Percentiles rank a stretch among this genome's conserved stretches.
Evolutionary conservation across 2,329 filamentous ascomycete species (phyloP).

Genomic region (Aspergillaceae sp.): DNA sequence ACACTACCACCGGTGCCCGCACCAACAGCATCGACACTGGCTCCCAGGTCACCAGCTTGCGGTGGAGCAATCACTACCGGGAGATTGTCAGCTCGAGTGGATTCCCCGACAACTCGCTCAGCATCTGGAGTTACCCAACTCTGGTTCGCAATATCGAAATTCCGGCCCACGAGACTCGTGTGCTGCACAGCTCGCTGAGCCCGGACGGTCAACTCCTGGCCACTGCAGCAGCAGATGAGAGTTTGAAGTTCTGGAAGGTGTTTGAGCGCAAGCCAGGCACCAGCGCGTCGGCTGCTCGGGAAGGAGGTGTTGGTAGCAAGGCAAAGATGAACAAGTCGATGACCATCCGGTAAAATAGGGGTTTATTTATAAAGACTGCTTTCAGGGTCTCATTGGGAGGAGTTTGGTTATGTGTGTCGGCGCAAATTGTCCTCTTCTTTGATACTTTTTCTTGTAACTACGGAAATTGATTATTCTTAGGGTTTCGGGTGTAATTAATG

Average conservation of each 20-base stretch:
- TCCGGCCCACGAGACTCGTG: conserved; percentile 90
- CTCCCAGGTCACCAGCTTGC: conserved; percentile 89
- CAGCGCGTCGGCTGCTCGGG: conserved; percentile 52
- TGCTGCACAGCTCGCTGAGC: conserved; percentile 92
- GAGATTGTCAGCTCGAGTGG: conserved; percentile 97
- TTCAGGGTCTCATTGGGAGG: background rate
- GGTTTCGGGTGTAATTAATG: background rate
- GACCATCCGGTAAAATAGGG: conserved; percentile 64
- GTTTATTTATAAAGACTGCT: background rate
- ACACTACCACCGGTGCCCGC: conserved; percentile 91
- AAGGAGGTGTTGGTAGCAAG: conserved; percentile 63
- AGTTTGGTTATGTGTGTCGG: background rate
- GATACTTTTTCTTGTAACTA: background rate
- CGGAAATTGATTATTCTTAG: background rate
- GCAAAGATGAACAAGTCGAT: conserved; percentile 88
- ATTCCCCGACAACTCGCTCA: conserved; percentile 98
- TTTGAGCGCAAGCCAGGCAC: conserved; percentile 95
- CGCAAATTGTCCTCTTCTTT: background rate
- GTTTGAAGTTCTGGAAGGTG: conserved; percentile 99
- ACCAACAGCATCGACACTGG: conserved; percentile 99
- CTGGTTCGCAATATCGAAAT: conserved; percentile 97
- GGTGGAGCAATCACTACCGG: conserved; percentile 94
- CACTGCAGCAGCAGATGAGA: conserved; percentile 92
- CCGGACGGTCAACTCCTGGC: conserved; percentile 97
- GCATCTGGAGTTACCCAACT: conserved; percentile 98